Evolutionary conservation across 805 yeast genomes (phyloP).

Genomic region (Suhomyces vadensis): DNA sequence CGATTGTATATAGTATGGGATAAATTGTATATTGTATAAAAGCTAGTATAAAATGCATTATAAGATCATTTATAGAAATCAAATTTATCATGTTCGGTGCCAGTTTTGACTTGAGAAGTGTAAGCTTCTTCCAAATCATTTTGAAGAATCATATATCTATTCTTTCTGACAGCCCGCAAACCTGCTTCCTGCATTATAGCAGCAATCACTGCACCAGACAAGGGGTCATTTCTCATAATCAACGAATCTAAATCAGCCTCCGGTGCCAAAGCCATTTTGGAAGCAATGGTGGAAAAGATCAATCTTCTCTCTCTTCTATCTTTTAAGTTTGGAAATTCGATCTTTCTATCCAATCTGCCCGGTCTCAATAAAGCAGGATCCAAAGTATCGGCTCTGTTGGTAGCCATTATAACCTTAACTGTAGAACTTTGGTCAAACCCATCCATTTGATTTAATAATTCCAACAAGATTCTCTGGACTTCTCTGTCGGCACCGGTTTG

Average conservation of each 20-base stretch:
- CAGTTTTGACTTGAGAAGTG: constrained; percentile 93
- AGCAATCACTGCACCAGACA: constrained; percentile 96
- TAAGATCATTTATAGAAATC: constrained; percentile 86
- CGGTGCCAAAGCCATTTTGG: constrained; percentile 97
- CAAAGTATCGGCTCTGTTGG: constrained; percentile 95
- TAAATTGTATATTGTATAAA: background rate
- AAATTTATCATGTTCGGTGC: constrained; percentile 93
- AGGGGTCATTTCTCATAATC: constrained; percentile 92
- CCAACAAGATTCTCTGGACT: constrained; percentile 96
- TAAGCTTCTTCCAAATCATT: constrained; percentile 97
- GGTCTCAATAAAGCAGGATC: constrained; percentile 98
- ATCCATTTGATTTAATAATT: constrained; percentile 97
- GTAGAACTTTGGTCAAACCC: constrained; percentile 96
- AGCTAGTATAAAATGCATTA: background rate
- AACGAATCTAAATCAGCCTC: constrained; percentile 95
- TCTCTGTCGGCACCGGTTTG: constrained; percentile 99
- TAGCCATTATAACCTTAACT: constrained; percentile 98
- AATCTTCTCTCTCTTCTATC: constrained; percentile 98
- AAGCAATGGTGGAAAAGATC: constrained; percentile 91
- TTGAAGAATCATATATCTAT: constrained; percentile 94
- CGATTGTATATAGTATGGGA: too few relatives aligned
- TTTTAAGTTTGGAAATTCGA: constrained; percentile 93
- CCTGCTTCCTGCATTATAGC: constrained; percentile 99
- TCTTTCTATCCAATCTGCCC: constrained; percentile 96
- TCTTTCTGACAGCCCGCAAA: constrained; percentile 95